A percentile compares a stretch with the other conserved stretches of the same genome.
Conservation (phyloP, 305 asterid genomes). For the Fraxinus xanthoxyloides region DNA sequence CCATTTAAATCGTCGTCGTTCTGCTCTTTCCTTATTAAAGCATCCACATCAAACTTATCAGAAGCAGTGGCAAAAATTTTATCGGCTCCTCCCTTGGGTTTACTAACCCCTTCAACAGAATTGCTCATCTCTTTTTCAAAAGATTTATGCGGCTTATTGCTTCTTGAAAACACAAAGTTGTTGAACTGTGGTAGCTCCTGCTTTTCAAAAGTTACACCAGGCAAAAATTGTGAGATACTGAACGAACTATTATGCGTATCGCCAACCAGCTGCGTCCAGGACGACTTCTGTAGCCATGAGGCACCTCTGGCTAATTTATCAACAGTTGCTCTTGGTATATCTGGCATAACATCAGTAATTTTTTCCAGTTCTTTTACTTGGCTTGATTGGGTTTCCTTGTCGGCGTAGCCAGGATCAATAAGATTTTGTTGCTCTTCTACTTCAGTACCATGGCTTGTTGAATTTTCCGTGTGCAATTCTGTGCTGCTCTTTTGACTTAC, state of each 20-base stretch:
- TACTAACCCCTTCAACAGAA: slow-evolving; percentile 13
- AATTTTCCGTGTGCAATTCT: slow-evolving; percentile 48
- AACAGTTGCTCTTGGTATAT: slow-evolving; percentile 25
- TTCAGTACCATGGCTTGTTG: slow-evolving; percentile 29
- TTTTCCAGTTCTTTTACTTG: slow-evolving; percentile 17
- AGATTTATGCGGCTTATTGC: slow-evolving; percentile 9
- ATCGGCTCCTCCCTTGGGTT: slow-evolving; percentile 19
- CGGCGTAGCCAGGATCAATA: slow-evolving; percentile 16
- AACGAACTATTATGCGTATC: slow-evolving; percentile 49
- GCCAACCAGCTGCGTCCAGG: slow-evolving; percentile 67
- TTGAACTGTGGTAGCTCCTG: slow-evolving; percentile 32
- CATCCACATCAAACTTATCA: slow-evolving; percentile 13
- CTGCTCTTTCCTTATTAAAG: slow-evolving; percentile 21
- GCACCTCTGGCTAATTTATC: slow-evolving; percentile 46
- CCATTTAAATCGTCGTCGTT: slow-evolving; percentile 15
- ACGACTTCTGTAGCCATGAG: slow-evolving; percentile 52
- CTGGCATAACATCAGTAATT: slow-evolving; percentile 27
- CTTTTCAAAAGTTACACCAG: slow-evolving; percentile 33
- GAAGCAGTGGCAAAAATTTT: slow-evolving; percentile 7
- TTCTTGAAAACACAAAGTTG: slow-evolving; percentile 18
- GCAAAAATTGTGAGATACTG: slow-evolving; percentile 63
- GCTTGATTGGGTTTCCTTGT: slow-evolving; percentile 20
- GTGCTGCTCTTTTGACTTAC: slow-evolving; percentile 34
- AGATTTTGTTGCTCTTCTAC: slow-evolving; percentile 26
- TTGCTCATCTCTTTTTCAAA: slow-evolving; percentile 12